phyloP scores from a whole-genome alignment of 805 yeast genomes.

The Phaffomyces thermotolerans region DNA sequence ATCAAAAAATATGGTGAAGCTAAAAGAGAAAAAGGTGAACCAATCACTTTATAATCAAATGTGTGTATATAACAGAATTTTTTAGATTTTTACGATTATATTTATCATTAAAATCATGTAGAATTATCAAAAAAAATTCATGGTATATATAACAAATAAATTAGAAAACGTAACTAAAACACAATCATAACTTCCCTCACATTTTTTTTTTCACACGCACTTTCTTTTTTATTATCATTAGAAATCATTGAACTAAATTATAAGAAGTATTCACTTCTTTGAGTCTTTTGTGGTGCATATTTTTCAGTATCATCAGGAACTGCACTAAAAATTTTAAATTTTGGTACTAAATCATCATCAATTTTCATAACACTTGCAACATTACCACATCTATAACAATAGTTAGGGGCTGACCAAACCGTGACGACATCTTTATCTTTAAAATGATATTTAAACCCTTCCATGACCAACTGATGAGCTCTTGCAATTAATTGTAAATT shows the following conservation, averaged over 20 bases:
- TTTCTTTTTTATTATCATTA: not conserved
- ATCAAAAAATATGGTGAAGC: slow-evolving; percentile 97
- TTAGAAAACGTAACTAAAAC: too few relatives aligned
- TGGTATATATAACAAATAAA: too few relatives aligned
- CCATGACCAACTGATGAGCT: slow-evolving; percentile 98
- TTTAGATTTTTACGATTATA: too few relatives aligned
- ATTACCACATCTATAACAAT: slow-evolving; percentile 95
- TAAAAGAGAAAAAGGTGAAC: slow-evolving; percentile 71
- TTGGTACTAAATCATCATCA: slow-evolving; percentile 78
- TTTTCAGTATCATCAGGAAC: slow-evolving; percentile 69
- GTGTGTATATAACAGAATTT: not conserved
- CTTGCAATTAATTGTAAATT: slow-evolving; percentile 84
- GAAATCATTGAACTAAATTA: slow-evolving; percentile 7
- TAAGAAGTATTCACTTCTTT: slow-evolving; percentile 28
- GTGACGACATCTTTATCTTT: slow-evolving; percentile 95
- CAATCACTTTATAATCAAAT: slow-evolving; percentile 27
- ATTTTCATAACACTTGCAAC: slow-evolving; percentile 98
- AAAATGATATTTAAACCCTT: slow-evolving; percentile 94
- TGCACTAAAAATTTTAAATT: slow-evolving; percentile 90
- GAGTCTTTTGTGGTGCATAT: slow-evolving; percentile 27
- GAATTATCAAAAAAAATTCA: too few relatives aligned
- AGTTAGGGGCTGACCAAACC: slow-evolving; percentile 97
- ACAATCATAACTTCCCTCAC: too few relatives aligned
- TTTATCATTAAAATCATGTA: too few relatives aligned
- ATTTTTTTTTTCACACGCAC: too few relatives aligned